These are phyloP conservation scores for Pyrenochaeta sp. DNA, from an alignment of 2,329 filamentous ascomycete species.

Conservation along the genomic window DNA sequence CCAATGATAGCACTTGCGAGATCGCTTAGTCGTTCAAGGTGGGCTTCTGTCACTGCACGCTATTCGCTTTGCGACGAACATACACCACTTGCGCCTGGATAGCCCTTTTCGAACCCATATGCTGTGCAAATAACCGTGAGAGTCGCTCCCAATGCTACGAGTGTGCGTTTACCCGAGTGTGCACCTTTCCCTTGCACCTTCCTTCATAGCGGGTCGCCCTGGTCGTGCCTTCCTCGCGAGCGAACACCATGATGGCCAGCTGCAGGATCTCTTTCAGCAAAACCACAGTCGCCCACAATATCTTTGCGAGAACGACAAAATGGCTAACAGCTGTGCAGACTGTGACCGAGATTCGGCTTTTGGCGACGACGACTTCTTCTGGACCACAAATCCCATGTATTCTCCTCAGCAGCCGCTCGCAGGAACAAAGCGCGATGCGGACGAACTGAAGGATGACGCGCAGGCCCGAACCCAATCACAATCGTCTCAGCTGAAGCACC, in stretches of 20 bases:
- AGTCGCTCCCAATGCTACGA: neutral
- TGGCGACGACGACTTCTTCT: constrained; percentile 40
- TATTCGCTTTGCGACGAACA: constrained; percentile 22
- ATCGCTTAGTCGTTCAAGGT: constrained; percentile 19
- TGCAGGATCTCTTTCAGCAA: too few species aligned
- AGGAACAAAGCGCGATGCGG: constrained; percentile 44
- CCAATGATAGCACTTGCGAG: constrained; percentile 21
- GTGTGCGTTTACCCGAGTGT: neutral
- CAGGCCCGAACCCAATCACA: neutral
- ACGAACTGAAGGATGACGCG: constrained; percentile 27
- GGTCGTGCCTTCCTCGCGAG: neutral
- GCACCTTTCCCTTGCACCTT: neutral
- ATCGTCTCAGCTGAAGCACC: constrained; percentile 27
- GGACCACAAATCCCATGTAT: constrained; percentile 37
- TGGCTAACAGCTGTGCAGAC: constrained; percentile 42
- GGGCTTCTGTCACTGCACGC: constrained; percentile 13
- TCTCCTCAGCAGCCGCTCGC: constrained; percentile 32
- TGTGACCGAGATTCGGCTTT: constrained; percentile 42
- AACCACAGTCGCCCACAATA: too few species aligned
- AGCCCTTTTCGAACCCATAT: neutral
- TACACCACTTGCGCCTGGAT: constrained; percentile 6
- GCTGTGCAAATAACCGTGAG: too few species aligned
- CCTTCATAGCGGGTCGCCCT: neutral
- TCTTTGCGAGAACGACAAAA: constrained; percentile 18
- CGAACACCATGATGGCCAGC: neutral